Evolutionary conservation across 768 basidiomycete species (phyloP).

Genomic region (Pisolithus tinctorius): DNA sequence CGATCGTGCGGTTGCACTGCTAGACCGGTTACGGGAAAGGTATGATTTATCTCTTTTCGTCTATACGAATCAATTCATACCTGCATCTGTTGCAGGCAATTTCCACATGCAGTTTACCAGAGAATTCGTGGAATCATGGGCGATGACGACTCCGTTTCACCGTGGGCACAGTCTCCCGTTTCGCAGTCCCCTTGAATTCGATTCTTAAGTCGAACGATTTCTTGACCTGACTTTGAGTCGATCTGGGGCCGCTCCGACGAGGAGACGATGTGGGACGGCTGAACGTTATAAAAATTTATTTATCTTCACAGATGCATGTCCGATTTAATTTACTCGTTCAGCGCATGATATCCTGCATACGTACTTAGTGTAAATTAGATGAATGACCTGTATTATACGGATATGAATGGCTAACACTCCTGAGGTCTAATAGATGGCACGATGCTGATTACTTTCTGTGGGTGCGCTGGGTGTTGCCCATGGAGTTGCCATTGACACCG

Average conservation of each 20-base stretch:
- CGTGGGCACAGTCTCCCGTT: slow-evolving; percentile 28
- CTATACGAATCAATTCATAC: neutral
- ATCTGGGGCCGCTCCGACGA: no score
- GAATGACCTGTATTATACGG: slow-evolving; percentile 7
- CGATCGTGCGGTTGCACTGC: slow-evolving; percentile 58
- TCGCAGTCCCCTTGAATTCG: slow-evolving; percentile 9
- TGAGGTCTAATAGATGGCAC: no score
- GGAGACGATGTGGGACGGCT: no score
- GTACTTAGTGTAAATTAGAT: slow-evolving; percentile 5
- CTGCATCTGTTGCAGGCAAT: slow-evolving; percentile 41
- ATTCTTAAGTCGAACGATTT: neutral
- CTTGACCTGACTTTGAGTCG: neutral
- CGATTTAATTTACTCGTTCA: slow-evolving; percentile 5
- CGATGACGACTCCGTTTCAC: slow-evolving; percentile 55
- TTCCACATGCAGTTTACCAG: slow-evolving; percentile 72
- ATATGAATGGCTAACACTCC: neutral
- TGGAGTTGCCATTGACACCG: no score
- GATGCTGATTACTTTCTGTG: no score
- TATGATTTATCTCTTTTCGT: slow-evolving; percentile 25
- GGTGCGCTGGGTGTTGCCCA: no score
- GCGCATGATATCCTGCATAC: slow-evolving; percentile 6
- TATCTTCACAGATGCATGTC: neutral
- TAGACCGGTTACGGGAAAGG: slow-evolving; percentile 70
- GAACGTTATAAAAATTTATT: no score
- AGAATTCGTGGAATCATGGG: slow-evolving; percentile 71